phyloP scores from a whole-genome alignment of 164 flowering plant genomes.

The Piper betle region DNA sequence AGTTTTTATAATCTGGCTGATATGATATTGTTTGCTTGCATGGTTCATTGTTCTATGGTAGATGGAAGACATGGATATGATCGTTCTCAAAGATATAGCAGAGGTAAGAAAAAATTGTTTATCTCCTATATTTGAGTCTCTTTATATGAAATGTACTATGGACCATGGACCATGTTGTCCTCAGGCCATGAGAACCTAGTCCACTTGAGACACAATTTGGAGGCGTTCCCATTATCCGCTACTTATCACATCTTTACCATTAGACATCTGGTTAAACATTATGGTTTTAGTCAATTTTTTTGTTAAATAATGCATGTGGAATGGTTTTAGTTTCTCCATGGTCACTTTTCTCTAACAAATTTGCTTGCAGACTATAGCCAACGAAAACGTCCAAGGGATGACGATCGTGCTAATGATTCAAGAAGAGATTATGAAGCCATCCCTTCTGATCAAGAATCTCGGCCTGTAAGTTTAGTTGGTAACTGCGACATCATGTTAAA shows the following conservation, averaged over 20 bases:
- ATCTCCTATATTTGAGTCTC: neutral
- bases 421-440: slow-evolving; percentile 56
- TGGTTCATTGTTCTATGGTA: slow-evolving; percentile 9
- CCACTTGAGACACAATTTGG: no score
- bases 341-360: neutral
- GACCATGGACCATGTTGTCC: no score
- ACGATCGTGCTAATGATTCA: slow-evolving; percentile 59
- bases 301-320: neutral
- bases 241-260: no score
- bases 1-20: neutral
- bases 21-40: neutral
- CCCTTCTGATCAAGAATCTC: slow-evolving; percentile 59
- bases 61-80: slow-evolving; percentile 84
- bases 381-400: slow-evolving; percentile 72
- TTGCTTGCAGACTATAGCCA: slow-evolving; percentile 34
- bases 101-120: slow-evolving; percentile 32
- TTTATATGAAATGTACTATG: no score
- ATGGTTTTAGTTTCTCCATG: neutral
- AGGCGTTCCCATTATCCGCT: no score
- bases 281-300: neutral
- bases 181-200: no score
- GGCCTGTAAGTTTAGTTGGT: slow-evolving; percentile 48
- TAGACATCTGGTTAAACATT: no score
- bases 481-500: no score
- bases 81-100: slow-evolving; percentile 50